These are phyloP conservation scores for Lachnellula subtilissima DNA, from an alignment of 2,329 filamentous ascomycete genomes.

Conservation along the genomic window DNA sequence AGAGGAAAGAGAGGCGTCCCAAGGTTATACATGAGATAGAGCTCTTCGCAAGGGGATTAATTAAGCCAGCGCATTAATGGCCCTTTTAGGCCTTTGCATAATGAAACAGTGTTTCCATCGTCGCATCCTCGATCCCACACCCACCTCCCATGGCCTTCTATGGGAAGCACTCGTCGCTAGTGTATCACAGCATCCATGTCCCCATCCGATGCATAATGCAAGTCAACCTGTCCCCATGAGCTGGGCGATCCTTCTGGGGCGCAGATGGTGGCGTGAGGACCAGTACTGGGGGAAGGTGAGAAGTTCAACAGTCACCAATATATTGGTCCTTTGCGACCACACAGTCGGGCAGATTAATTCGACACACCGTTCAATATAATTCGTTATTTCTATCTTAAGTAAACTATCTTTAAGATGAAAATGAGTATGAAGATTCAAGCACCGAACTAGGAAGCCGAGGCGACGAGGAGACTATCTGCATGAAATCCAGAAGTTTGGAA, in stretches of 20 bases:
- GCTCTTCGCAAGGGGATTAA: constrained; percentile 2
- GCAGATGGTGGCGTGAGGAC: not conserved
- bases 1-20: not conserved
- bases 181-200: not conserved
- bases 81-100: constrained; percentile 11
- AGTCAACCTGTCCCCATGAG: constrained; percentile 1
- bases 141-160: constrained; percentile 3
- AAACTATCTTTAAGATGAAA: constrained; percentile 2
- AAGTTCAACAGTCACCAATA: too few species aligned
- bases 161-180: not conserved
- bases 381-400: constrained; percentile 1
- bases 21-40: constrained; percentile 8
- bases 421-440: not conserved
- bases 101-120: constrained; percentile 17
- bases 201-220: constrained; percentile 3
- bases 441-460: not conserved
- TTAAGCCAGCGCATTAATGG: constrained; percentile 1
- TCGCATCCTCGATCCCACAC: constrained; percentile 12
- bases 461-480: constrained; percentile 10
- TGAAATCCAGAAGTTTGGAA: constrained; percentile 20
- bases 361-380: not conserved
- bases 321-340: too few species aligned
- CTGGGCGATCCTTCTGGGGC: constrained; percentile 10
- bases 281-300: not conserved
- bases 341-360: not conserved